A percentile compares a stretch with the other conserved stretches of the same genome.
phyloP scores from a whole-genome alignment of 495 filamentous ascomycete species.

The Lindgomyces ingoldianus region DNA sequence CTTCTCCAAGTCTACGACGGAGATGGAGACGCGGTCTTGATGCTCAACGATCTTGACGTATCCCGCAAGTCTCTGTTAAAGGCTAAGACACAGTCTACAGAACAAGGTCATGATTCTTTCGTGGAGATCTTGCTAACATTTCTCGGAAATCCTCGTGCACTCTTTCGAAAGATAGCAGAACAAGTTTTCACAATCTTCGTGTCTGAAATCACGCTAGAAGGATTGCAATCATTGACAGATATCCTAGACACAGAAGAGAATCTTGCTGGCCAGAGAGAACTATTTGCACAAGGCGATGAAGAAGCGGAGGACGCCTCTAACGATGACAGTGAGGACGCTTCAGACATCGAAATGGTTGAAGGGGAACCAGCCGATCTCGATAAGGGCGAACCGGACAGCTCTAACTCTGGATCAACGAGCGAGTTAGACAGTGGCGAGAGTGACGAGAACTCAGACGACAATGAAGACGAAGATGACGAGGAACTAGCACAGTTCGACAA shows the following conservation, averaged over 20 bases:
- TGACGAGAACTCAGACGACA: conserved; percentile 34
- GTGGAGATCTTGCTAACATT: conserved; percentile 87
- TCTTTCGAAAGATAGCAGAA: conserved; percentile 82
- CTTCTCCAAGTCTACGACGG: conserved; percentile 88
- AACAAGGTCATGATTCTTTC: conserved; percentile 48
- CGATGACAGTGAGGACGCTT: conserved; percentile 44
- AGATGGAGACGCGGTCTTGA: conserved; percentile 75
- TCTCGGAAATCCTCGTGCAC: conserved; percentile 77
- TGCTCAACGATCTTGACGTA: conserved; percentile 71
- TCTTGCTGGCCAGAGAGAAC: conserved; percentile 74
- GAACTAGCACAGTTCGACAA: conserved; percentile 32
- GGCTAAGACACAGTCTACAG: conserved; percentile 44
- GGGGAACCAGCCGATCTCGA: conserved; percentile 9
- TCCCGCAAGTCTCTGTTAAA: conserved; percentile 65
- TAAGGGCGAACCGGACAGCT: conserved; percentile 7
- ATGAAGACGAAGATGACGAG: conserved; percentile 38
- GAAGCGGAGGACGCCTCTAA: conserved; percentile 49
- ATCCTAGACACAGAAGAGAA: conserved; percentile 74
- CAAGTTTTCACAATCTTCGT: conserved; percentile 84
- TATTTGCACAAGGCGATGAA: conserved; percentile 78
- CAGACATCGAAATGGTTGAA: conserved; percentile 43
- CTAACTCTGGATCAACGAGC: neutral
- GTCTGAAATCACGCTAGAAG: conserved; percentile 65
- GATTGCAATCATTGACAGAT: conserved; percentile 68
- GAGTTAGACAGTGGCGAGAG: conserved; percentile 46